Base-by-base conservation (phyloP, 2,329 filamentous ascomycete species). In the Aspergillus transmontanensis region DNA sequence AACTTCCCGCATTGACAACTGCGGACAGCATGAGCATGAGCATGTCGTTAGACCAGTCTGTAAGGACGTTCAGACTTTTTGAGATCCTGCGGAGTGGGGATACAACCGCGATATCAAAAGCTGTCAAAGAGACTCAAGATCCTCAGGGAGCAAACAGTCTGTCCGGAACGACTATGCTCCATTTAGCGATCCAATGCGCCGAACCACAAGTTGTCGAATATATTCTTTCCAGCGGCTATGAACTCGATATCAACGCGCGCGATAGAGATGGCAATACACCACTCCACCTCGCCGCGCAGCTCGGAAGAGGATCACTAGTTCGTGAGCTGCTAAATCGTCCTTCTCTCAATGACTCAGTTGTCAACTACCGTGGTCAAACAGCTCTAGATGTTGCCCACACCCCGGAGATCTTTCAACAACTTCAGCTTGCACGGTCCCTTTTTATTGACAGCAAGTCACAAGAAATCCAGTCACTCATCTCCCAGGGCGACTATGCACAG, bases 181-280 rank as follows among this genome's bases (percentile, higher is more conserved):
- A 99, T 77, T 84, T 99, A 46, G 94, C 95, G 30, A 93, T 98
- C 51, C 95, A 99, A 79, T 98, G 94, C 79, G 94, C 95, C 57
- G 95, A 98, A 76, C 86, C 90, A 56, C 89, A 92, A 23, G 93
- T 99, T 32, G 91, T 99, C 59, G 94, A 99, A 76, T 97, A 94
- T 73, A 90, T 98, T n/a, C 81, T 99, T 50, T 94, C 93, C 1
- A 84, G 85, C 58, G 83, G 92, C 65, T 87, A 90, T 34, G 84
- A 79, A 48, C 83, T 96, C 60, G 93, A 98, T 73, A 82, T 98
- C 76, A 99, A 98, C 77, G 89, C 91, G 46, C 89, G 91, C 65
- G 95, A 99, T 79, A 90, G 91, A 69, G 94, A 98, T 71, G 95
- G 95, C 65, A 99, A 98, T 76, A 97, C 94, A 1, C 90, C 95